Conservation (phyloP, 768 basidiomycete genomes). For the Erythrobasidium yunnanense region DNA sequence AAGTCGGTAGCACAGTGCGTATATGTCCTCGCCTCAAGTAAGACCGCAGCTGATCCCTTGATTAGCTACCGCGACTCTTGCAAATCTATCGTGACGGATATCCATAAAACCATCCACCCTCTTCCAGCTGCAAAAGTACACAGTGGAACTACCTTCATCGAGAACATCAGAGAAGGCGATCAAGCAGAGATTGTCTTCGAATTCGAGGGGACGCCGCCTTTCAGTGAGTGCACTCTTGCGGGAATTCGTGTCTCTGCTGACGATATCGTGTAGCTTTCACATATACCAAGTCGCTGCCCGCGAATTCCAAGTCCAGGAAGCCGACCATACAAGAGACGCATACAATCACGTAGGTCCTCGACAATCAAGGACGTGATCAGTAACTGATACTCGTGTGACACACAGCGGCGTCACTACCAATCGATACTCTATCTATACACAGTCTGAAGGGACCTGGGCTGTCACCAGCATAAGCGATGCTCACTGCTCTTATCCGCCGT, state of each 20-base stretch:
- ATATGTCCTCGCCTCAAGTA: background rate
- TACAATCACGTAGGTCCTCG: conserved; percentile 1
- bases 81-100: background rate
- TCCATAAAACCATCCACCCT: conserved; percentile 51
- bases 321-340: conserved; percentile 10
- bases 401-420: background rate
- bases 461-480: conserved; percentile 1
- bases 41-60: background rate
- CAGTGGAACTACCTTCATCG: conserved; percentile 66
- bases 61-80: conserved; percentile 55
- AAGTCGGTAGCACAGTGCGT: conserved; percentile 78
- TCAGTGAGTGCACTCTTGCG: conserved; percentile 52
- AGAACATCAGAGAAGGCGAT: conserved; percentile 79
- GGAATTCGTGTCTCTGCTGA: too few species aligned
- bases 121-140: conserved; percentile 81
- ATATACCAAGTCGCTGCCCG: conserved; percentile 25
- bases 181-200: conserved; percentile 86
- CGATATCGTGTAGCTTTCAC: conserved; percentile 11
- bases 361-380: background rate
- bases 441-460: conserved; percentile 23
- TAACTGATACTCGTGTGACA: background rate
- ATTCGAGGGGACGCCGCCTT: conserved; percentile 81
- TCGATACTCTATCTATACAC: conserved; percentile 18
- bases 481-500: conserved; percentile 13
- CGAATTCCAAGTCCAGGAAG: background rate